Base-by-base conservation (phyloP, 441 rosid species). In the Croton setiger region DNA sequence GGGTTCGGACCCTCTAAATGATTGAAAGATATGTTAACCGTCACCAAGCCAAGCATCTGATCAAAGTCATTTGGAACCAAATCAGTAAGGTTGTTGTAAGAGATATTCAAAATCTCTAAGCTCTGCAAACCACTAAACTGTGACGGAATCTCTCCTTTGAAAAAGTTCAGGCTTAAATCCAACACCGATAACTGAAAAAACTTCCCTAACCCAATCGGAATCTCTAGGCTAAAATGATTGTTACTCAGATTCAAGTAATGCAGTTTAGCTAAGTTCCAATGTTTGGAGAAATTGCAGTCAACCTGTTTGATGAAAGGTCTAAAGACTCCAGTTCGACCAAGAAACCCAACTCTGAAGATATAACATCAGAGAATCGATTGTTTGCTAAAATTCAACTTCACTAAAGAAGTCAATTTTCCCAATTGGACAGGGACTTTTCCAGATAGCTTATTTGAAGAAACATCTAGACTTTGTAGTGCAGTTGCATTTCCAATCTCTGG, bases 371-470 rank as follows among this genome's bases (percentile, higher is more conserved):
- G 37, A 81, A 74, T 27, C 37, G 66, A 61, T 85, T 85, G 9
- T 14, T 7, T 0, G 47, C 47, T 55, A 81, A 64, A n/a, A 0
- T 0, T 0, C 15, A 82, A 41, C 41, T 5, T 5, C 18, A 1
- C 1, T 52, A 85, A 27, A 12, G 55, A 11, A n/a, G 64, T 47
- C 49, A 79, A 53, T 15, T 74, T 75, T 11, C 68, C 74, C 0
- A 80, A 5, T 47, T 70, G 82, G 23, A n/a, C 63, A 0, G 83
- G 85, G 64, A 85, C 70, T 57, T 39, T 65, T 31, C 85, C 83
- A 3, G 15, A 35, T 20, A 80, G 37, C 54, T 60, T 21, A 63
- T 82, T 82, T 0, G 75, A 80, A 44, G 80, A 82, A 64, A 85
- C 78, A 72, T 79, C 71, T 0, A 80, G 72, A 0, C 1, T 4